These are phyloP conservation scores for Alternaria sp. DNA, from an alignment of 2,329 filamentous ascomycete species.

Conservation along the genomic window DNA sequence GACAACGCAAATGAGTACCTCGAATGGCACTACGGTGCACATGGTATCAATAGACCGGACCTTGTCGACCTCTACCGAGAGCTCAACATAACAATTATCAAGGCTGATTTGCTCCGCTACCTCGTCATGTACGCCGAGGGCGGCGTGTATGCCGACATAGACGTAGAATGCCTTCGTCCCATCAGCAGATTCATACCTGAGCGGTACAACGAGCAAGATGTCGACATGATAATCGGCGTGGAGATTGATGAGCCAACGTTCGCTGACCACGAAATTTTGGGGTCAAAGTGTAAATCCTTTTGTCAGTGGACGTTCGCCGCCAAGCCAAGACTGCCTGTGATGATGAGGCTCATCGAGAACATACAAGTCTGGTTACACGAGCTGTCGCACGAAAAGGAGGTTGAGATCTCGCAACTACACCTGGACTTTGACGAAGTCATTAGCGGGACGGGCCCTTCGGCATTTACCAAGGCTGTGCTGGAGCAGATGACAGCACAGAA, in stretches of 20 bases:
- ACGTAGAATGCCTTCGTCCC: slow-evolving; percentile 65
- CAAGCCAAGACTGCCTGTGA: slow-evolving; percentile 72
- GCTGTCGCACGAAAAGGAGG: slow-evolving; percentile 67
- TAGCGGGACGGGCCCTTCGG: slow-evolving; percentile 75
- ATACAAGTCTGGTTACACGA: slow-evolving; percentile 72
- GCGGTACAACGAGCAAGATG: slow-evolving; percentile 68
- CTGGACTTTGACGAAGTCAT: slow-evolving; percentile 78
- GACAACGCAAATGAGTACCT: slow-evolving; percentile 73
- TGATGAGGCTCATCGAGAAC: slow-evolving; percentile 73
- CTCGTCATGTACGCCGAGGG: slow-evolving; percentile 74
- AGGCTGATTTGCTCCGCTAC: slow-evolving; percentile 72
- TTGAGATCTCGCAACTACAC: slow-evolving; percentile 67
- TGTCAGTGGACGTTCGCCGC: slow-evolving; percentile 81
- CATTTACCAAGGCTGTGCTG: slow-evolving; percentile 72
- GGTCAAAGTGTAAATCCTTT: slow-evolving; percentile 74
- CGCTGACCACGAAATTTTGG: slow-evolving; percentile 69
- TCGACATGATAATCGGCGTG: slow-evolving; percentile 75
- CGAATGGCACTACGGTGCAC: slow-evolving; percentile 71
- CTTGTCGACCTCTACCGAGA: slow-evolving; percentile 41
- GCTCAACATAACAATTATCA: slow-evolving; percentile 67
- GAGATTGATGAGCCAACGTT: slow-evolving; percentile 77
- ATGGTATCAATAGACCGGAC: slow-evolving; percentile 72
- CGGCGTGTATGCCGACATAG: slow-evolving; percentile 68
- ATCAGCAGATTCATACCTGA: slow-evolving; percentile 69
- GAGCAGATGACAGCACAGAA: slow-evolving; percentile 66